phyloP scores from a whole-genome alignment of 1,139 yeast genomes.

The Saccharomyces uvarum region DNA sequence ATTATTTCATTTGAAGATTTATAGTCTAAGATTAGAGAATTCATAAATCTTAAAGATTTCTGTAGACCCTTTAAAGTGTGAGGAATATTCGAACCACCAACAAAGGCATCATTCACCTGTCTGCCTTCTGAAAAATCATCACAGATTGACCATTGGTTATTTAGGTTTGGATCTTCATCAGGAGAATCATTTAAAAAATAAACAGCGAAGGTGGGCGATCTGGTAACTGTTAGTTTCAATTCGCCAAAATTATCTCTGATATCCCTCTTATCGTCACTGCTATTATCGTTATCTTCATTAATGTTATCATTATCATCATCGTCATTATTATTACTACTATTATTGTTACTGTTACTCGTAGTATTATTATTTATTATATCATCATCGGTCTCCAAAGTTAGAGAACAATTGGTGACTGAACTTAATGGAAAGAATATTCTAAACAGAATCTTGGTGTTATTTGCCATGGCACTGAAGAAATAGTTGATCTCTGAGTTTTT shows the following conservation, averaged over 20 bases:
- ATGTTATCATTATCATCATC: constrained; percentile 5
- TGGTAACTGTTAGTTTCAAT: constrained; percentile 43
- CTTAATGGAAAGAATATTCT: constrained; percentile 58
- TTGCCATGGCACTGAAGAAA: constrained; percentile 63
- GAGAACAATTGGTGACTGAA: constrained; percentile 34
- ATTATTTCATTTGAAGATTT: constrained; percentile 30
- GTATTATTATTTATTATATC: constrained; percentile 4
- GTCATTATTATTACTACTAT: constrained; percentile 5
- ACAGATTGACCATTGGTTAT: constrained; percentile 72
- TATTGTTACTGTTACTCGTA: background rate
- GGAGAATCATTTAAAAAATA: constrained; percentile 42
- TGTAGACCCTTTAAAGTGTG: constrained; percentile 45
- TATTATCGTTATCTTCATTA: constrained; percentile 5
- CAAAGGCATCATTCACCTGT: constrained; percentile 61
- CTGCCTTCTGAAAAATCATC: constrained; percentile 79
- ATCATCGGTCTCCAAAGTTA: constrained; percentile 31
- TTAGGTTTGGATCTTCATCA: constrained; percentile 3
- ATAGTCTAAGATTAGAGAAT: constrained; percentile 45
- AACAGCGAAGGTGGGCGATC: constrained; percentile 70
- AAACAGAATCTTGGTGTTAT: constrained; percentile 58
- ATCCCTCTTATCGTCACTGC: constrained; percentile 10
- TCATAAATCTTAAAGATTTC: constrained; percentile 45
- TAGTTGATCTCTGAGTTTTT: constrained; percentile 66
- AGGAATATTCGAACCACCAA: constrained; percentile 42
- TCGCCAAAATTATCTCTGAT: constrained; percentile 37